These are phyloP conservation scores for Ananas comosus DNA, from an alignment of 176 grass and related monocot species.

Conservation along the genomic window DNA sequence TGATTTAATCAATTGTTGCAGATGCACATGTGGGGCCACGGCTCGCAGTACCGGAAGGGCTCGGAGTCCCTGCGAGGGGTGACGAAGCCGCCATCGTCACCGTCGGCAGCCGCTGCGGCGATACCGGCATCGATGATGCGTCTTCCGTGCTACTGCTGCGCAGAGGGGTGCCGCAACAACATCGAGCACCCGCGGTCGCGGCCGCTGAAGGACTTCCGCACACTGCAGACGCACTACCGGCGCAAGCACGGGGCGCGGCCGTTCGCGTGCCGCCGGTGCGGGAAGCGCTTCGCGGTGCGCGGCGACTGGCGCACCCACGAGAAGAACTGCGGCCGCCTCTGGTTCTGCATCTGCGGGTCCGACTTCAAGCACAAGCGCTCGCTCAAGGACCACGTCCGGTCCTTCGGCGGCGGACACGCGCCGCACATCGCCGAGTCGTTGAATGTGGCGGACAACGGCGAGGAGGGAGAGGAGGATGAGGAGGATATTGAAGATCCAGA, in stretches of 20 bases:
- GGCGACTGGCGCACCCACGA: constrained; percentile 92
- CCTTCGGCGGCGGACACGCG: constrained; percentile 74
- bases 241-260: constrained; percentile 71
- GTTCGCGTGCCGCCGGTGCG: constrained; percentile 67
- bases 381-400: constrained; percentile 82
- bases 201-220: constrained; percentile 83
- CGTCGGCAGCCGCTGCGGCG: constrained; percentile 1
- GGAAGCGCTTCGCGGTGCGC: constrained; percentile 74
- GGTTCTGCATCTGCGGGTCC: constrained; percentile 91
- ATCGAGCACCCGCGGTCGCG: constrained; percentile 60
- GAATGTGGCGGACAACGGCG: constrained; percentile 22
- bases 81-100: constrained; percentile 17
- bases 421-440: constrained; percentile 72
- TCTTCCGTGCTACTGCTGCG: constrained; percentile 84
- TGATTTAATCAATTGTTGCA: constrained; percentile 6
- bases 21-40: constrained; percentile 99
- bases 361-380: constrained; percentile 96
- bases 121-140: constrained; percentile 40
- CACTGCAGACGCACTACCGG: constrained; percentile 83
- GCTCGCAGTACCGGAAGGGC: constrained; percentile 70
- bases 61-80: constrained; percentile 50
- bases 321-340: constrained; percentile 86
- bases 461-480: constrained; percentile 30
- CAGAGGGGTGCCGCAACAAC: constrained; percentile 75
- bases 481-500: constrained; percentile 12